Base-by-base conservation (phyloP, 1,284 basidiomycete genomes). In the Lentinula novae-zelandiae region DNA sequence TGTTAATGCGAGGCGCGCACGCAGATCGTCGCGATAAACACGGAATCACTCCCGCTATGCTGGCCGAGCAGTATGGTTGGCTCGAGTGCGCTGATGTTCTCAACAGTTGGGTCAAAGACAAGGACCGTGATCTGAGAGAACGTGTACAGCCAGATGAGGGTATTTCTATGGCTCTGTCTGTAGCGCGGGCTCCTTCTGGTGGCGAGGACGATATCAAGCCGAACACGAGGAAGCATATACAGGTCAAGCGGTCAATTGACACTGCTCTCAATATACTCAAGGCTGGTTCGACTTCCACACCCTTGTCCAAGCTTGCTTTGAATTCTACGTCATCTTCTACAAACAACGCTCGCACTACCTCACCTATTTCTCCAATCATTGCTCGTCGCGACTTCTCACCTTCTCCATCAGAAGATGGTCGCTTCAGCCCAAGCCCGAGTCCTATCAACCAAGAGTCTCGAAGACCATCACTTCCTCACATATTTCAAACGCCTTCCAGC, bases 11-110 rank as follows among this genome's bases (percentile, higher is more conserved):
- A 65, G 93, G 93, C 40, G 95, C 95, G 4, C 81, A 85, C 61
- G 84, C 92, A 22, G 80, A 88, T 70, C 84, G 86, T 60, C 73
- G 86, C 17, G 95, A 97, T 76, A 96, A 96, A 73, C 87, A 94
- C 73, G 93, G 92, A 6, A 77, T 92, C 64, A 93, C 91, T 0
- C 89, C 95, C 48, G 86, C 89, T 66, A 79, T 78, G 67, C 78
- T 90, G 55, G 89, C 88, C n/a, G 80, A 82, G 27, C 81, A 87
- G 68, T 82, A 87, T 64, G 86, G 87, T 5, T 87, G 82, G 82
- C 70, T 84, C 1, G 81, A 84, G 65, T 88, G 86, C 64, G 88
- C 86, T 1, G 78, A 84, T 31, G 69, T 86, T 10, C 74, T 90
- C 52, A 73, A 71, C 9, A 71, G 80, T 8, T 87, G 85, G 85